Base-by-base conservation (phyloP, 208 protist species). In the Trypanosoma platydactyli region DNA sequence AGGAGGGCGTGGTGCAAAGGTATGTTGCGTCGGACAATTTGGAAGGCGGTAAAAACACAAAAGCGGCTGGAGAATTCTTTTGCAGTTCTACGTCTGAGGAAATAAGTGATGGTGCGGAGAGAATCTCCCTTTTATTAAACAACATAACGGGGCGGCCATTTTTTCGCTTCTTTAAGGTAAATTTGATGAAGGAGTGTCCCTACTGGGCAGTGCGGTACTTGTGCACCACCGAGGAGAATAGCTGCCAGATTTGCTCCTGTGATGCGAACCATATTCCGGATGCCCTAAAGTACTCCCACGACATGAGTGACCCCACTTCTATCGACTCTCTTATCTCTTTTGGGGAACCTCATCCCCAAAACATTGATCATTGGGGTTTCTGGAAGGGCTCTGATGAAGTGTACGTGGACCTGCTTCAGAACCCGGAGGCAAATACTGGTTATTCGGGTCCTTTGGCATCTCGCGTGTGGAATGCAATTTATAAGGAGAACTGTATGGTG, bases 81-180 rank as follows among this genome's bases (percentile, higher is more conserved):
- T 96, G 90, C 64, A 82, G 79, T 57, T 87, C 75, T 27, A 81
- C 79, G n/a, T 46, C 79, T 1, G 40, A 41, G 4, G 77, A 86
- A 16, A 71, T 96, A 9, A 80, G 83, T 29, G 45, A 59, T 3
- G 76, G 70, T 22, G 85, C 84, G 13, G 64, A 62, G 13, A 64
- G 41, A 16, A 53, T 93, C 48, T 68, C 90, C 0, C 33, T 64
- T 5, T 45, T 90, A 1, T 68, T 96, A 12, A 94, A 96, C 73
- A 64, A 66, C 18, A 87, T 96, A 44, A 92, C 87, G 1, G 68
- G 52, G 5, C 69, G 79, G 12, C 76, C 86, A 1, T 96, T 86
- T 80, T 97, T 95, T 73, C 86, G 89, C 45, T 97, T 90, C 66
- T 97, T 86, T 76, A 95, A 94, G 64, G 81, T 92, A 5, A 93